Base-by-base conservation (phyloP, 495 filamentous ascomycete species). In the Neurospora sp. region DNA sequence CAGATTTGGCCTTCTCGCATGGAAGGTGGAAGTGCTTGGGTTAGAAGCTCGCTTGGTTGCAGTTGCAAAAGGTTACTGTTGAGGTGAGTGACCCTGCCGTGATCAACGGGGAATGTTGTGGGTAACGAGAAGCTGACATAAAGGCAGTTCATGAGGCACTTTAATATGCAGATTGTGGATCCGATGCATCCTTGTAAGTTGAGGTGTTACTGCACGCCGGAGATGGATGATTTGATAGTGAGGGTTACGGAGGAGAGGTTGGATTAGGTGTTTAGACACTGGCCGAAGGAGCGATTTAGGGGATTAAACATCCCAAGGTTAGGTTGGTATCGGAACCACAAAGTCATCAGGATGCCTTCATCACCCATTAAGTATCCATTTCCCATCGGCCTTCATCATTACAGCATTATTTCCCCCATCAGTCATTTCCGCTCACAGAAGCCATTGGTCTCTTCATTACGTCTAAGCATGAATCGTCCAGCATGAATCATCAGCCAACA, bases 1-100 rank as follows among this genome's bases (percentile, higher is more conserved):
- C 71, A 0, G 73, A 77, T 13, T 71, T 77, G 4, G 36, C 71
- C 0, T 77, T 71, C 24, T 74, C 73, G 1, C 69, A 59, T 28
- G 76, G 76, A 5, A 43, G 74, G 40, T 77, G 71, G 71, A 72
- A 34, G 21, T 77, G 76, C 39, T 59, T 71, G 15, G 76, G 74
- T 3, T 69, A 74, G 66, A 42, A 31, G 7, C 48, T 77, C 5
- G 76, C 76, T 8, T 19, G 71, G 21, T 28, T 71, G 42, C 71
- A 77, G 48, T n/a, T 76, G 69, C 71, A 77, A 28, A 77, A 77
- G 59, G 69, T 71, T 5, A 10, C 37, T 34, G 75, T 77, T 59
- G 76, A 77, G 74, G 75, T 75, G 13, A 62, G 54, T 62, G 2
- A 15, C 5, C 13, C 28, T 38, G 8, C 37, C 36, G 1, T 43